Evolutionary conservation across 495 filamentous ascomycete genomes (phyloP).

Genomic region (Poronia punctata): DNA sequence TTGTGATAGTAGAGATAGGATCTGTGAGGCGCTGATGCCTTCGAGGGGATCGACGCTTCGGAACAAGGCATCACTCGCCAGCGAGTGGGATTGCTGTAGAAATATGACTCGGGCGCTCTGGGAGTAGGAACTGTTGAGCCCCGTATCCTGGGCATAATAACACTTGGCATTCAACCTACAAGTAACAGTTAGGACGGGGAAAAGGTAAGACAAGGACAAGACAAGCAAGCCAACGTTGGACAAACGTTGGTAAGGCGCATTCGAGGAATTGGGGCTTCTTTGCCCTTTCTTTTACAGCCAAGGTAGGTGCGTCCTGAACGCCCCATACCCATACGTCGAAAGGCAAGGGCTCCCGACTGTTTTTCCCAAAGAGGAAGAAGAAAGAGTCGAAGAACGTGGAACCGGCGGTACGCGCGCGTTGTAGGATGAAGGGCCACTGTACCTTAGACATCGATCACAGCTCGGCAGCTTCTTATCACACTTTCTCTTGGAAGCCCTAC

Average conservation of each 20-base stretch:
- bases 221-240: too few relatives aligned
- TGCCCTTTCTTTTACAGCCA: too few relatives aligned
- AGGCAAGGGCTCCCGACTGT: too few relatives aligned
- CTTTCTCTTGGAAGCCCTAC: conserved; percentile 27
- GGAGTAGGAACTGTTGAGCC: conserved; percentile 10
- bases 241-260: too few relatives aligned
- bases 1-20: conserved; percentile 20
- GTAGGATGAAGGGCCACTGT: neutral
- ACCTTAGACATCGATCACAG: conserved; percentile 28
- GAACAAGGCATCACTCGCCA: conserved; percentile 19
- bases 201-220: neutral
- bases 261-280: too few relatives aligned
- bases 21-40: conserved; percentile 20
- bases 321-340: too few relatives aligned
- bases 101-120: conserved; percentile 18
- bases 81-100: conserved; percentile 19
- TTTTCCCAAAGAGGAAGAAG: too few relatives aligned
- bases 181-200: conserved; percentile 7
- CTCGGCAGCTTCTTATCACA: conserved; percentile 29
- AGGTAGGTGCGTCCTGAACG: too few relatives aligned
- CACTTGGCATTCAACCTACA: conserved; percentile 25
- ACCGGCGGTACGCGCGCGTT: too few relatives aligned
- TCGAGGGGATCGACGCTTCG: conserved; percentile 21
- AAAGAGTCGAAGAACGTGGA: too few relatives aligned
- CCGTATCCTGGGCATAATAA: conserved; percentile 22